Base-by-base conservation (phyloP, 2,329 filamentous ascomycete species). In the Boeremia lycopersici region DNA sequence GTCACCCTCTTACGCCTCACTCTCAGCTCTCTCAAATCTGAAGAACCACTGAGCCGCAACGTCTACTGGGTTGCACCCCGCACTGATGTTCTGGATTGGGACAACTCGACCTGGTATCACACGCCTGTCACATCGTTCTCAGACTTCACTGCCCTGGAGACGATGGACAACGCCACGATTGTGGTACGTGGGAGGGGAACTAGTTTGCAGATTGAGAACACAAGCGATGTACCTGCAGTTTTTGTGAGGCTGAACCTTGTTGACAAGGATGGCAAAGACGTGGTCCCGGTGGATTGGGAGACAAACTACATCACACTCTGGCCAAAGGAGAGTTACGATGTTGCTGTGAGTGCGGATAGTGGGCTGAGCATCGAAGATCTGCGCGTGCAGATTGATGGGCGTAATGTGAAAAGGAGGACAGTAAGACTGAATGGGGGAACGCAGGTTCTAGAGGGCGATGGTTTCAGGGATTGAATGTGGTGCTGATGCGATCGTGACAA, bases 241-340 rank as follows among this genome's bases (percentile, higher is more conserved):
- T 88, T 88, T 57, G 60, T 88, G 8, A 74, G 79, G 2, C 48
- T 87, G 28, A 79, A 78, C 40, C 65, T 86, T 1, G 74, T 85
- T 0, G 77, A 84, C 56, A 57, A 48, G 2, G 54, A 67, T 0
- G 78, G 78, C 0, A 60, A 72, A 0, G 82, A 85, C 45, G 74
- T 86, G 0, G 59, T 78, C 4, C 82, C 84, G 0, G 77, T 84
- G 0, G 74, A 75, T 17, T 88, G 85, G 84, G 81, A 80, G 0
- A 85, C 87, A 57, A 88, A 88, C 56, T 88, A 87, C 56, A 74
- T 88, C 11, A 86, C 84, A 1, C 69, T 88, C 9, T 86, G 81
- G 77, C 84, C 85, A 0, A 69, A 74, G 1, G 85, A 88, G 73
- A 40, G 29, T 6, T 50, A 50, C 25, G 46, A 50, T 29, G n/a